Conservation (phyloP, 441 rosid species). For the Hypseocharis bilobata region DNA sequence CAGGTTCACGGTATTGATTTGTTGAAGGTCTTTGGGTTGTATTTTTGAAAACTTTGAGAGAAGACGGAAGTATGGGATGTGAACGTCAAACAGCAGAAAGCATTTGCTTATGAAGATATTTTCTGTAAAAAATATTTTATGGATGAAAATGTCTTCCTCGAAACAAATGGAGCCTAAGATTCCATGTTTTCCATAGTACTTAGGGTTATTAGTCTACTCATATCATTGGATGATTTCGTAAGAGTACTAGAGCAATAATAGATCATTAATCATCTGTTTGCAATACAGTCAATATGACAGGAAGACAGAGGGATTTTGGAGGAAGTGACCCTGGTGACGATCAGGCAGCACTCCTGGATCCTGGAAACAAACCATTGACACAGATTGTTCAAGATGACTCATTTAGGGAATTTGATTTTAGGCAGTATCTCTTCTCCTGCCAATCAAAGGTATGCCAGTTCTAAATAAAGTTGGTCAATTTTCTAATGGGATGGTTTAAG, state of each 20-base stretch:
- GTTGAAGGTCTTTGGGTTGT: no score
- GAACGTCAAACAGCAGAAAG: no score
- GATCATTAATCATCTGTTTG: constrained; percentile 18
- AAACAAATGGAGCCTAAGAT: neutral
- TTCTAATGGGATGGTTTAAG: neutral
- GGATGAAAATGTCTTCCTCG: no score
- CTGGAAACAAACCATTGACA: constrained; percentile 62
- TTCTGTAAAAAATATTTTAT: no score
- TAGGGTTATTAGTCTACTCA: neutral
- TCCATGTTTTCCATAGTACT: neutral
- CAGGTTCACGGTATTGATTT: no score
- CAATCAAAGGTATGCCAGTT: constrained; percentile 69
- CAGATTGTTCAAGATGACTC: constrained; percentile 92
- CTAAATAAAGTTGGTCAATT: neutral
- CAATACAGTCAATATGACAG: constrained; percentile 59
- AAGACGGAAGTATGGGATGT: no score
- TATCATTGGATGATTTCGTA: neutral
- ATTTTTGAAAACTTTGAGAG: no score
- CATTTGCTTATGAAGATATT: no score
- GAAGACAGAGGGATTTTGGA: constrained; percentile 80
- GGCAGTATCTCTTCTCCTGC: constrained; percentile 89
- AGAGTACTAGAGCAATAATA: constrained; percentile 4
- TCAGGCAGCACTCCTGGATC: constrained; percentile 69
- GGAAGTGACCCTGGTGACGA: constrained; percentile 86
- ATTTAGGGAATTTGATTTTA: constrained; percentile 86